These are phyloP conservation scores for Aureobasidium mangrovei DNA, from an alignment of 2,329 filamentous ascomycete species.

Conservation along the genomic window DNA sequence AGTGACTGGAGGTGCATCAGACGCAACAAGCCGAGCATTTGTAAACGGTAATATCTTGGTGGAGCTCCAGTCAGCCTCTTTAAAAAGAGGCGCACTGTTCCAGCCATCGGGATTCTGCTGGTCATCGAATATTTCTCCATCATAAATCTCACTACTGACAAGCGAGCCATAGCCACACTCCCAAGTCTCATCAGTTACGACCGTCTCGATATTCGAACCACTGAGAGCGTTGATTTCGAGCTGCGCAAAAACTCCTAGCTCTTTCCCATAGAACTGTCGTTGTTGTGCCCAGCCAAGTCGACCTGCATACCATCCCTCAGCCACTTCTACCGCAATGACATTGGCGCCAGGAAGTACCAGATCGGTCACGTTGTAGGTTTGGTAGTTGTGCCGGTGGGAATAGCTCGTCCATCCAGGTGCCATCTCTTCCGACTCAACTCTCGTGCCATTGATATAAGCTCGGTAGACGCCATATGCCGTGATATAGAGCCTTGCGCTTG, in stretches of 20 bases:
- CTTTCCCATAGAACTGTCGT: conserved; percentile 34
- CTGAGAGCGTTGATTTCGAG: conserved; percentile 29
- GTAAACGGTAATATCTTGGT: conserved; percentile 28
- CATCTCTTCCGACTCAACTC: conserved; percentile 28
- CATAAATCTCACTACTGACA: conserved; percentile 38
- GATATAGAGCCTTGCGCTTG: conserved; percentile 38
- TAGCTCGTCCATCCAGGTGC: conserved; percentile 49
- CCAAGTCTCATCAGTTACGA: conserved; percentile 36
- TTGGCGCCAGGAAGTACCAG: conserved; percentile 32
- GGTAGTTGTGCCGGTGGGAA: conserved; percentile 42
- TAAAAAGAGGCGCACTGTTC: conserved; percentile 18
- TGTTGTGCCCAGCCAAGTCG: conserved; percentile 28
- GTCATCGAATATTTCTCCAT: conserved; percentile 46
- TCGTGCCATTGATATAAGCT: conserved; percentile 39
- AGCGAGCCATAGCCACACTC: conserved; percentile 28
- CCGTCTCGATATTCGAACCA: conserved; percentile 23
- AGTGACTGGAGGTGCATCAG: conserved; percentile 39
- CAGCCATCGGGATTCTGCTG: conserved; percentile 23
- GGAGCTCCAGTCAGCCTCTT: conserved; percentile 23
- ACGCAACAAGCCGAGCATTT: conserved; percentile 30
- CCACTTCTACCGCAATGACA: conserved; percentile 35
- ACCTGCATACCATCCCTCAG: conserved; percentile 44
- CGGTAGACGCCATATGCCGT: conserved; percentile 40
- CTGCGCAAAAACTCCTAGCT: conserved; percentile 32
- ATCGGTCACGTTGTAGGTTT: conserved; percentile 44